These are phyloP conservation scores for Trichoderma gracile DNA, from an alignment of 2,329 filamentous ascomycete species.

Conservation along the genomic window DNA sequence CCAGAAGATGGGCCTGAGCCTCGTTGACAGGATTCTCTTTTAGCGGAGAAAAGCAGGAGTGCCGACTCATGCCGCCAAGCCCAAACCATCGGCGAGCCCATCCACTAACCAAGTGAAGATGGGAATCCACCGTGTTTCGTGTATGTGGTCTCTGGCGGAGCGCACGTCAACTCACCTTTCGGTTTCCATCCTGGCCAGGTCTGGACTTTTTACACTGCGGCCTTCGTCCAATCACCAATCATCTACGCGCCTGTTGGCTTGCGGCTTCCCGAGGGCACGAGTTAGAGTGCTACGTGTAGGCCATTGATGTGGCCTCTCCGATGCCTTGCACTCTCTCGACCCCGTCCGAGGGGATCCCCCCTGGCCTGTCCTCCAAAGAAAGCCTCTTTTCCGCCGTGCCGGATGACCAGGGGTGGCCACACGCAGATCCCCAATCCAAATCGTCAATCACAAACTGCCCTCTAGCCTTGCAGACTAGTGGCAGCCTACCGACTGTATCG, in stretches of 20 bases:
- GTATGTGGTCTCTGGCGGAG: slow-evolving; percentile 21
- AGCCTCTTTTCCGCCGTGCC: slow-evolving; percentile 31
- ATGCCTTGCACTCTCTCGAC: neutral
- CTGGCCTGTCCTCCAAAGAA: slow-evolving; percentile 19
- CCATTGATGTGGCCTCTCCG: neutral
- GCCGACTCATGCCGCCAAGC: slow-evolving; percentile 8
- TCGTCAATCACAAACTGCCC: slow-evolving; percentile 25
- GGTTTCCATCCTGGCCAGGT: neutral
- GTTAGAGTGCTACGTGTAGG: neutral
- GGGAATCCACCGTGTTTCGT: slow-evolving; percentile 23
- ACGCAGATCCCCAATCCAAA: slow-evolving; percentile 31
- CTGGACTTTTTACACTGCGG: slow-evolving; percentile 3
- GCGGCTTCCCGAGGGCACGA: neutral
- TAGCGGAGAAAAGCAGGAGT: slow-evolving; percentile 1
- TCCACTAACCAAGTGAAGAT: slow-evolving; percentile 16
- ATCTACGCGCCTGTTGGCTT: neutral
- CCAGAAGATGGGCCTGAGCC: neutral
- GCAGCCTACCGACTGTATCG: slow-evolving; percentile 27
- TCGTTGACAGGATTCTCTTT: slow-evolving; percentile 5
- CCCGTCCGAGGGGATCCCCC: slow-evolving; percentile 5
- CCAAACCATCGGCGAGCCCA: slow-evolving; percentile 9
- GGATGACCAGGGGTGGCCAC: slow-evolving; percentile 31
- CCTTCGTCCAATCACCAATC: slow-evolving; percentile 2
- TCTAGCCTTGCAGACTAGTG: slow-evolving; percentile 30
- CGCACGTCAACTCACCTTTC: slow-evolving; percentile 1